These are phyloP conservation scores for Colletotrichum lentis DNA, from an alignment of 2,329 filamentous ascomycete species.

Conservation along the genomic window DNA sequence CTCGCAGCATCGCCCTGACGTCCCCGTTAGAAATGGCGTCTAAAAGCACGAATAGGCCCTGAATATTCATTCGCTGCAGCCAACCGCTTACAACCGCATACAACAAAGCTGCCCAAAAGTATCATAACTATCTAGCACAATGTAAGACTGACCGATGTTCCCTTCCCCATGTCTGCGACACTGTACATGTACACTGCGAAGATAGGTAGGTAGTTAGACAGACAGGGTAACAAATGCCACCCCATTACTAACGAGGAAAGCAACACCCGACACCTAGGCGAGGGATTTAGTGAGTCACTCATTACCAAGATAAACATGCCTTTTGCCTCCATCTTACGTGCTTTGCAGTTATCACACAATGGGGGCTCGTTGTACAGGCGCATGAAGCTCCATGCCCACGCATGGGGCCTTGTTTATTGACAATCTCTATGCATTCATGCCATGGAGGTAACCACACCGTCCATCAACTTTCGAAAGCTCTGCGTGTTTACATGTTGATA, in stretches of 20 bases:
- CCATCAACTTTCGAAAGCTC: neutral
- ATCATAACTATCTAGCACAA: too few relatives aligned
- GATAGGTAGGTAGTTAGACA: too few relatives aligned
- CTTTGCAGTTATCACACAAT: neutral
- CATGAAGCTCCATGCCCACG: neutral
- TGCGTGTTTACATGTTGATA: neutral
- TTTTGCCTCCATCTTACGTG: neutral
- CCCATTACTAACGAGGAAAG: neutral
- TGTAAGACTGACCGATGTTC: too few relatives aligned
- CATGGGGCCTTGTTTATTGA: slow-evolving; percentile 5
- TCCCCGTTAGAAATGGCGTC: neutral
- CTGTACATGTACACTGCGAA: too few relatives aligned
- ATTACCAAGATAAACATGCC: neutral
- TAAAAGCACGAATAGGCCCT: too few relatives aligned
- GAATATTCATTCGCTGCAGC: too few relatives aligned
- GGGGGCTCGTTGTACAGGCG: neutral
- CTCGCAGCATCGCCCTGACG: neutral
- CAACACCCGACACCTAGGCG: neutral
- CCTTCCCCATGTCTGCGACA: too few relatives aligned
- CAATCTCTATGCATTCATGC: neutral
- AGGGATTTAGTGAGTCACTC: neutral
- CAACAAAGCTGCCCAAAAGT: too few relatives aligned
- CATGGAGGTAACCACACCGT: neutral
- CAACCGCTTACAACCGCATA: too few relatives aligned
- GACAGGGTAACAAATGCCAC: neutral